Base-by-base conservation (phyloP, 495 filamentous ascomycete species). In the Tuber indicum region DNA sequence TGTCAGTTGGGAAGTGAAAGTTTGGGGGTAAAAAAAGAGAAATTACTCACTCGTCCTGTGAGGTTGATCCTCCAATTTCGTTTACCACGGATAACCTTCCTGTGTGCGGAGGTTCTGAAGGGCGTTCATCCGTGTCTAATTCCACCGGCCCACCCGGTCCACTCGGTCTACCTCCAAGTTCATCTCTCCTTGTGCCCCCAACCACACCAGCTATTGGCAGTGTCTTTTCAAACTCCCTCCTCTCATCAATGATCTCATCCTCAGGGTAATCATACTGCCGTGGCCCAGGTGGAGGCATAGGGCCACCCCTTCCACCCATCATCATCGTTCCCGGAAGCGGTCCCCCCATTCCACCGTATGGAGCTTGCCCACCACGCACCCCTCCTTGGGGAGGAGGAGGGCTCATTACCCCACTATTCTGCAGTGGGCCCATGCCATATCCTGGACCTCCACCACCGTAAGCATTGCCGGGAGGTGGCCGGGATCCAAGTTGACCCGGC, bases 171-270 rank as follows among this genome's bases (percentile, higher is more conserved):
- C 77, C 71, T 12, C 72, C 77, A 23, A 26, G 74, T 12, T 76
- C 32, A 23, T 78, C 70, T 19, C 77, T 69, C 21, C 42, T 80
- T 32, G 73, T 75, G 5, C 71, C 36, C 49, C 81, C 81, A 21
- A 82, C 72, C 17, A 36, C 74, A n/a, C 45, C 47, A 19, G 69
- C 75, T 19, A 75, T 72, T 36, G 79, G 79, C 36, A 80, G 79
- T 9, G 81, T 82, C 58, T 82, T 72, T 42, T 82, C 81, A 46
- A 82, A 82, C 70, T 82, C 81, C 16, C 71, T 72, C n/a, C 80
- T 75, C 42, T 82, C 81, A 32, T 82, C 80, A 17, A 44, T 32
- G 14, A 72, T 45, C 36, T 74, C 77, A 14, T 74, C 78, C 19
- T 39, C 77, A 14, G 78, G 78, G 42, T 80, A 79, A 72, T 80